Evolutionary conservation across 2,329 filamentous ascomycete species (phyloP).

Genomic region (Fusarium nodosum): DNA sequence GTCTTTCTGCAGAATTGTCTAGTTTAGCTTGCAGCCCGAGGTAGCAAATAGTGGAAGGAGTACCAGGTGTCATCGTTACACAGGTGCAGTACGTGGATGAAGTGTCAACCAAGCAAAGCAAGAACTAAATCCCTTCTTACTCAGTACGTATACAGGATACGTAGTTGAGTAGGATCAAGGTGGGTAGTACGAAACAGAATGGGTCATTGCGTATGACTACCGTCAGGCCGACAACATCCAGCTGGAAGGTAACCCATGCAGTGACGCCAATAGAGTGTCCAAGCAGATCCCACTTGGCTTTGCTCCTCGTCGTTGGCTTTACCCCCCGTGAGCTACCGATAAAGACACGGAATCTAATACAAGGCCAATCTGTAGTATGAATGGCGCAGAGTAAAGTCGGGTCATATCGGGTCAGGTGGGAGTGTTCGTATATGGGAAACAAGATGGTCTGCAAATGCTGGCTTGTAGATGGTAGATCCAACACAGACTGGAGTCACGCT

Average conservation of each 20-base stretch:
- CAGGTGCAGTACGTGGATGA: constrained; percentile 22
- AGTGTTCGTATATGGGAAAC: not conserved
- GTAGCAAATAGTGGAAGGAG: constrained; percentile 1
- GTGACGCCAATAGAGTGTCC: constrained; percentile 10
- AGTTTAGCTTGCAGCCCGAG: constrained; percentile 6
- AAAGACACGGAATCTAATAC: not conserved
- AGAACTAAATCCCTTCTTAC: not conserved
- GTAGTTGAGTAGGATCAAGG: constrained; percentile 19
- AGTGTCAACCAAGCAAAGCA: constrained; percentile 2
- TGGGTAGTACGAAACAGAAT: constrained; percentile 18
- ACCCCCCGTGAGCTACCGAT: not conserved
- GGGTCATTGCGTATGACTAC: constrained; percentile 5
- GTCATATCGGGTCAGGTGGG: not conserved
- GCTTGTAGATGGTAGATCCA: not conserved
- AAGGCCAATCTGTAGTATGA: not conserved
- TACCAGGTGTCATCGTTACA: constrained; percentile 29
- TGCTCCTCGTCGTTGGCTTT: not conserved
- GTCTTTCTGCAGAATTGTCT: constrained; percentile 4
- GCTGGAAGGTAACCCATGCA: constrained; percentile 1
- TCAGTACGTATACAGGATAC: constrained; percentile 4
- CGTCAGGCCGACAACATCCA: not conserved
- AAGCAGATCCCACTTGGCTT: constrained; percentile 9
- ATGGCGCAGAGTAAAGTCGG: not conserved
- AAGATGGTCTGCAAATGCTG: not conserved
- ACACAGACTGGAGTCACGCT: not conserved